Evolutionary conservation across 2,329 filamentous ascomycete genomes (phyloP), one percentile per base, ranked within the genome.

Genomic region (Chaetomiaceae sp.): DNA sequence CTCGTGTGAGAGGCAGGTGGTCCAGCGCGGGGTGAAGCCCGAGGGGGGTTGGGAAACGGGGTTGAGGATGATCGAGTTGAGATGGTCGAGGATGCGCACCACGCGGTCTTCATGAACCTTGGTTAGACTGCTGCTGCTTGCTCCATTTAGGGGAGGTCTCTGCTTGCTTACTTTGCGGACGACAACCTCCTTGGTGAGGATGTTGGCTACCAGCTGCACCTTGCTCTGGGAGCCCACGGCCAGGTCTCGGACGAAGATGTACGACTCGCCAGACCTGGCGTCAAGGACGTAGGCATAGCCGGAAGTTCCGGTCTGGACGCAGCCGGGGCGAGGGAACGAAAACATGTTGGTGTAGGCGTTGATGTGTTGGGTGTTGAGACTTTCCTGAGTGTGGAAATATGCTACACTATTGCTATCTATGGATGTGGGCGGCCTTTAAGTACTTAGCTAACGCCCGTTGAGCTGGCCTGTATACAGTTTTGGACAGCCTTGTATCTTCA

Each of bases 141-240:
- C 33, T 7, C 25, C 9, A 2, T 34, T 11, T 1, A 55, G 11
- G 27, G 11, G 15, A 2, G n/a, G 23, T 4, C 19, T 14, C 4
- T 12, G 7, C n/a, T 39, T 54, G 29, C 44, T 53, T 34, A 53
- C 46, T 43, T 58, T 58, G 2, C 34, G 56, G 19, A 56, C 42
- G 8, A 37, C 46, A 6, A 51, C 4, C 19, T 54, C 53, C 22
- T 37, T 15, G 6, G 49, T 58, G n/a, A 15, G 4, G 23, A 47
- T 29, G 46, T 53, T 48, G 23, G 34, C 29, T 6, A 57, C 55
- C 6, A 58, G 46, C 39, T 58, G 56, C 3, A 51, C 49, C 1
- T 3, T 33, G 49, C 42, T 55, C 7, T 58, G 56, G 2, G 31
- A 8, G 23, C 53, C 46, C 1, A 3, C n/a, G 3, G 20, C 22